A percentile compares a stretch with the other conserved stretches of the same genome.
phyloP scores from a whole-genome alignment of 2,329 filamentous ascomycete species.

The Pseudofabraea citricarpa region DNA sequence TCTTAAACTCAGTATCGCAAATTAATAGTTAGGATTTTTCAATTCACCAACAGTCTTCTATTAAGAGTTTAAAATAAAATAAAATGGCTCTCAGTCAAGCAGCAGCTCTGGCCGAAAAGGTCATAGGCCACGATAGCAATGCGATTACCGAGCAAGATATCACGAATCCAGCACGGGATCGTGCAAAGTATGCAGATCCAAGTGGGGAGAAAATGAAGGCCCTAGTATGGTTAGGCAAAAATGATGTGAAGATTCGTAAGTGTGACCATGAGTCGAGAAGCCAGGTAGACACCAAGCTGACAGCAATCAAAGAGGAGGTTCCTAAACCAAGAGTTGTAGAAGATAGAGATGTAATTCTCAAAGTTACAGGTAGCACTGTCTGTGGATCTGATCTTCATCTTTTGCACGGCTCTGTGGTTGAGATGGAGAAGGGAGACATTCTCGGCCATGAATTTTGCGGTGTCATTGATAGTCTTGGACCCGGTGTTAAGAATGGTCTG shows the following conservation, averaged over 20 bases:
- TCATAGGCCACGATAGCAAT: constrained; percentile 62
- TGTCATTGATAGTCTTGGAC: constrained; percentile 42
- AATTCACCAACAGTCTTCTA: not conserved
- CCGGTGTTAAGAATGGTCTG: constrained; percentile 46
- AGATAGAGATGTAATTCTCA: constrained; percentile 72
- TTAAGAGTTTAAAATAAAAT: constrained; percentile 6
- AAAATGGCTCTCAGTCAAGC: constrained; percentile 59
- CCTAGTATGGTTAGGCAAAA: constrained; percentile 77
- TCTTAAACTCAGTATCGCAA: not conserved
- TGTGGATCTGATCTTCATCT: constrained; percentile 33
- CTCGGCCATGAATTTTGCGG: constrained; percentile 51
- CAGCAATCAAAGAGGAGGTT: constrained; percentile 44
- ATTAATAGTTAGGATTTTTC: too few species aligned
- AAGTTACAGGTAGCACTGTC: constrained; percentile 49
- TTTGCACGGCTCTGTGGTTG: constrained; percentile 32
- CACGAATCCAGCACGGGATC: constrained; percentile 52
- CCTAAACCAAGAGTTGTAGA: constrained; percentile 71
- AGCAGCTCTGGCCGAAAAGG: constrained; percentile 62
- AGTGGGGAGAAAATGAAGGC: constrained; percentile 68
- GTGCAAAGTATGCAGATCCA: constrained; percentile 43
- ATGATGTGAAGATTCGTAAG: constrained; percentile 63
- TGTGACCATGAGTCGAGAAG: constrained; percentile 3
- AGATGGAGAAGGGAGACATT: constrained; percentile 47
- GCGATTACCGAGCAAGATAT: constrained; percentile 65
- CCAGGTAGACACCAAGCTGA: too few species aligned